Conservation (phyloP, 2,329 filamentous ascomycete species). For the Aureobasidium sp. region DNA sequence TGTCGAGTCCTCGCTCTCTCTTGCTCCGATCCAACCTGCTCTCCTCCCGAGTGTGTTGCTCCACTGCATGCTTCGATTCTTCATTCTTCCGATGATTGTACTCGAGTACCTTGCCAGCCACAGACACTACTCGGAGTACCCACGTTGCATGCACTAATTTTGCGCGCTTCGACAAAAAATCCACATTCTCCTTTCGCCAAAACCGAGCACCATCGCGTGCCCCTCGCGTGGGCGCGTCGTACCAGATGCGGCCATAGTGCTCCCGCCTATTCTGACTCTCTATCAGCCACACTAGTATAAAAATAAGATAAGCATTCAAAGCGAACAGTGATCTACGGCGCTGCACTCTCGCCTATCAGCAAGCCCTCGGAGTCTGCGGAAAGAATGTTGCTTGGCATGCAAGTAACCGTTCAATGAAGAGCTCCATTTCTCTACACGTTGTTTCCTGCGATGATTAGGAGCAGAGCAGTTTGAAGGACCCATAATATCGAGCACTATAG, state of each 20-base stretch:
- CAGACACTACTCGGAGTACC: background rate
- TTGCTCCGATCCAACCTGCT: background rate
- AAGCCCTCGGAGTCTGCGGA: conserved; percentile 6
- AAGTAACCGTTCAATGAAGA: conserved; percentile 2
- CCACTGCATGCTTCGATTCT: background rate
- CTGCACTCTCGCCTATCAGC: background rate
- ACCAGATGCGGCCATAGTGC: background rate
- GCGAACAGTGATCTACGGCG: background rate
- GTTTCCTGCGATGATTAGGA: background rate
- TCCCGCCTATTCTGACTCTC: background rate
- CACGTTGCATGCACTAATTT: conserved; percentile 5
- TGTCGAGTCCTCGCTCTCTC: background rate
- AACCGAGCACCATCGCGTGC: background rate
- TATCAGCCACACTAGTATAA: background rate
- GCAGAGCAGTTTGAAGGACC: background rate
- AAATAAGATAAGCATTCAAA: conserved; percentile 11
- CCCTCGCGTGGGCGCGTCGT: conserved; percentile 3
- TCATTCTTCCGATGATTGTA: background rate
- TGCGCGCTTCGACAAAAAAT: background rate
- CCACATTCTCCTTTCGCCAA: background rate
- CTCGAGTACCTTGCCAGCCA: background rate
- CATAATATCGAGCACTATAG: background rate
- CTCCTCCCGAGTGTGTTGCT: background rate
- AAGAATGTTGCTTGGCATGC: conserved; percentile 4
- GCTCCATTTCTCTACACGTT: background rate